Evolutionary conservation across 805 yeast species (phyloP), one percentile per base, ranked within the genome.

Genomic region (Wickerhamiella musiphila): DNA sequence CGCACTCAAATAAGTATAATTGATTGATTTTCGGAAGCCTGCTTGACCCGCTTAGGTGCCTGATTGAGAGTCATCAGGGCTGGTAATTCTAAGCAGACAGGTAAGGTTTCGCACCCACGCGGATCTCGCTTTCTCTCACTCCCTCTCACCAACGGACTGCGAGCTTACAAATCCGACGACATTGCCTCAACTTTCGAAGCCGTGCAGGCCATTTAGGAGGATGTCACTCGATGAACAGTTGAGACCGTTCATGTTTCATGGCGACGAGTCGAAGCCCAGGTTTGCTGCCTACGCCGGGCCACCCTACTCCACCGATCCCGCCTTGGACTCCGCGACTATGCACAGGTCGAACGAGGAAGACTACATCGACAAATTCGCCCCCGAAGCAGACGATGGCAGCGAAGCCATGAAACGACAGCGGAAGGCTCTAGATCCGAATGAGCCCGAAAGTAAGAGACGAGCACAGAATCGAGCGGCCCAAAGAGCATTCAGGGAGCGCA

Each of bases 391-490:
- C 5, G 29, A 15, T 5, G 17, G 23, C 12, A 82, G 90, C 0
- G 94, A 94, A 5, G 17, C 22, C 2, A 65, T 94, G 37, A 18
- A 13, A 4, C 19, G 23, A 3, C 23, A 23, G 6, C 30, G 30
- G 8, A 28, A 28, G 23, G 83, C 79, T 58, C 84, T 81, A 0
- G 59, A 77, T 32, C 66, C 61, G 11, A 70, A 75, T 6, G 93
- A 82, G 44, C 84, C 92, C 6, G 82, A 77, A 50, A 73, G 71
- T 47, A 86, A 81, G 61, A 65, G 98, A 45, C 82, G 93, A 11
- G 95, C 95, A 2, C 96, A 90, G 57, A 86, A 90, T 54, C 67
- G 96, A 46, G 95, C 95, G 3, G 96, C 96, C n/a, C 98, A 90
- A 56, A 64, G 96, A 34, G 96, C 96, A 5, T 86, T 82, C 56